Conservation (phyloP, 257 asterid genomes). For the Petunia secreta region DNA sequence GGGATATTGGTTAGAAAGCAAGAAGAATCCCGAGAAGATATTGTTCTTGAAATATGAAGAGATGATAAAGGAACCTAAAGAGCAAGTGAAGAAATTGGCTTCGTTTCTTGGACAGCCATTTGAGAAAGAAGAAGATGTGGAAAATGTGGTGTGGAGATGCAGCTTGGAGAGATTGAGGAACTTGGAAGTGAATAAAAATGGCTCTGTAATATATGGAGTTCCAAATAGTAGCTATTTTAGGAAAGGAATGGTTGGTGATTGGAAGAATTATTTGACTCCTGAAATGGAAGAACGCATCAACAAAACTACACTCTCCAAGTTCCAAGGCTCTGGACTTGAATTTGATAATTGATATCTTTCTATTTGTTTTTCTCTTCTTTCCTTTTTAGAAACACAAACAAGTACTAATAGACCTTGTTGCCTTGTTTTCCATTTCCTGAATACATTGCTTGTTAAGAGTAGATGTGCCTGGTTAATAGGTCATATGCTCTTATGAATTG, state of each 20-base stretch:
- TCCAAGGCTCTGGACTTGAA: slow-evolving; percentile 35
- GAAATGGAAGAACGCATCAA: slow-evolving; percentile 38
- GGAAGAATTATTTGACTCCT: slow-evolving; percentile 43
- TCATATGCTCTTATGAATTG: not conserved
- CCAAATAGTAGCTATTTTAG: slow-evolving; percentile 42
- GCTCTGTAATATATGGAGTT: slow-evolving; percentile 34
- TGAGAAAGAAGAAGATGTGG: slow-evolving; percentile 31
- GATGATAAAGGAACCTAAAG: slow-evolving; percentile 32
- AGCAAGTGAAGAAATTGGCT: slow-evolving; percentile 39
- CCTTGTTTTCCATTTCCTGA: not conserved
- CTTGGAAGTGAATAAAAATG: slow-evolving; percentile 47
- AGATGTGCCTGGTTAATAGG: not conserved
- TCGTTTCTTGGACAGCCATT: slow-evolving; percentile 42
- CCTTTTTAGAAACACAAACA: not conserved
- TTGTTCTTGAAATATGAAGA: slow-evolving; percentile 46
- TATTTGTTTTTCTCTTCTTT: not conserved
- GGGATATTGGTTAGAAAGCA: slow-evolving; percentile 37
- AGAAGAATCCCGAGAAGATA: slow-evolving; percentile 36
- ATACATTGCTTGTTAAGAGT: not conserved
- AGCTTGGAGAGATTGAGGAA: slow-evolving; percentile 44
- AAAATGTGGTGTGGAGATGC: slow-evolving; percentile 40
- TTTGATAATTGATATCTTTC: slow-evolving; percentile 25
- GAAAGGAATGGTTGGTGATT: slow-evolving; percentile 44
- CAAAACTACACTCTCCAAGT: slow-evolving; percentile 29
- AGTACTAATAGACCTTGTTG: not conserved